Base-by-base conservation (phyloP, 2,329 filamentous ascomycete genomes). In the Pyrenophora graminea region DNA sequence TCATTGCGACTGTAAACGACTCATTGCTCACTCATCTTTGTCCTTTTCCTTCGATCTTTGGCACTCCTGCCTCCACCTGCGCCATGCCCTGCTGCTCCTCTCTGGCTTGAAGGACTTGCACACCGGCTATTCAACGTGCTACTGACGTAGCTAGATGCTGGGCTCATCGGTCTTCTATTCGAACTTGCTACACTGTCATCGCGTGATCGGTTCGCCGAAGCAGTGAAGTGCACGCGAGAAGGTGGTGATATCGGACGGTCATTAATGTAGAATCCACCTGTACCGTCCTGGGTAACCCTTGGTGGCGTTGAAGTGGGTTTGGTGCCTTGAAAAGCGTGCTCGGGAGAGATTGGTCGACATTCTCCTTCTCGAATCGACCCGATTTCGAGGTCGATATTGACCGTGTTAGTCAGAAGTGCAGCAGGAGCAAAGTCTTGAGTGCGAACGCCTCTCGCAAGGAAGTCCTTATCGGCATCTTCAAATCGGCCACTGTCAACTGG, bases 61-160 rank as follows among this genome's bases (percentile, higher is more conserved):
- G 65, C 65, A 45, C 62, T 67, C 36, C 65, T 58, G 1, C 64
- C 66, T 7, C 63, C 63, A 18, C 63, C 66, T 1, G 48, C 51
- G 18, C 39, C 27, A 12, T 43, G 44, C 18, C 30, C 43, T n/a
- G 3, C 41, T 8, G 7, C 27, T 18, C 25, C 15, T 21, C 40
- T 36, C 33, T 21, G 30, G 13, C 23, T 54, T n/a, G 38, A 36
- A 10, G 34, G 48, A 33, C 45, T 52, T 15, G 38, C 38, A 38
- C 39, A 18, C 10, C 47, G 43, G 15, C 21, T 40, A 3, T 44
- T 25, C 9, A 36, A 32, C 3, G 18, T 33, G 2, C 27, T 34
- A 21, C 50, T 53, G 7, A 45, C 34, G 18, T 47, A 33, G 10
- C 54, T 56, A 6, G 55, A 47, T 25, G 41, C 45, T 13, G 50